Evolutionary conservation across 371 early-diverging fungal species (phyloP).

Genomic region (Rhizomucor miehei): DNA sequence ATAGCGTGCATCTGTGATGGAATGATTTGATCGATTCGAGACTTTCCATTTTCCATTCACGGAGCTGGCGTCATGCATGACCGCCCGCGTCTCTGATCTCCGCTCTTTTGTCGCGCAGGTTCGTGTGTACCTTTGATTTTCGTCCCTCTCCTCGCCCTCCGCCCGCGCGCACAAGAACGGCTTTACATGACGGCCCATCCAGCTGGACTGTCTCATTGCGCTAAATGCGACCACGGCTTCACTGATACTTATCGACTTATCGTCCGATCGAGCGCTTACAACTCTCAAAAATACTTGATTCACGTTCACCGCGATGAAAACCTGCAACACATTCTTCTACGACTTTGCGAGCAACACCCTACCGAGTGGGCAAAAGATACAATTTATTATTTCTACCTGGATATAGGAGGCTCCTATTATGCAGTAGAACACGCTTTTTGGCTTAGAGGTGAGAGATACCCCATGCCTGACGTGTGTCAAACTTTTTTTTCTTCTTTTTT

Average conservation of each 20-base stretch:
- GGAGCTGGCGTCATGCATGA: too few species aligned
- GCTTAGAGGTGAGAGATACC: conserved; percentile 37
- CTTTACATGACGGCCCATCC: background rate
- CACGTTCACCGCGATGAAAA: conserved; percentile 28
- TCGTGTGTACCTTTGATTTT: too few species aligned
- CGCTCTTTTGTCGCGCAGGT: too few species aligned
- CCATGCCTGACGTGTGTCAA: background rate
- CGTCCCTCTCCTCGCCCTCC: too few species aligned
- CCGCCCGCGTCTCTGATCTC: too few species aligned
- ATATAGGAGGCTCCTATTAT: conserved; percentile 38
- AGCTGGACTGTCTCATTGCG: conserved; percentile 4
- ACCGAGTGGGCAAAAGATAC: conserved; percentile 19
- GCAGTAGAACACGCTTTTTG: conserved; percentile 28
- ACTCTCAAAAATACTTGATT: conserved; percentile 10
- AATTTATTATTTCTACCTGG: conserved; percentile 36
- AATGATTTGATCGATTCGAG: too few species aligned
- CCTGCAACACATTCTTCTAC: conserved; percentile 19
- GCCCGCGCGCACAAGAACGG: background rate
- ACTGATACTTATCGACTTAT: conserved; percentile 12
- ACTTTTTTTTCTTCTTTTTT: background rate
- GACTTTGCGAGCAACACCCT: conserved; percentile 25
- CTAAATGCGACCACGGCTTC: conserved; percentile 10
- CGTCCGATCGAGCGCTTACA: conserved; percentile 12
- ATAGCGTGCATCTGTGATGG: too few species aligned
- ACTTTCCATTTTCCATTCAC: too few species aligned